phyloP scores from a whole-genome alignment of 2,329 filamentous ascomycete species.

The Claviceps humidiphila region DNA sequence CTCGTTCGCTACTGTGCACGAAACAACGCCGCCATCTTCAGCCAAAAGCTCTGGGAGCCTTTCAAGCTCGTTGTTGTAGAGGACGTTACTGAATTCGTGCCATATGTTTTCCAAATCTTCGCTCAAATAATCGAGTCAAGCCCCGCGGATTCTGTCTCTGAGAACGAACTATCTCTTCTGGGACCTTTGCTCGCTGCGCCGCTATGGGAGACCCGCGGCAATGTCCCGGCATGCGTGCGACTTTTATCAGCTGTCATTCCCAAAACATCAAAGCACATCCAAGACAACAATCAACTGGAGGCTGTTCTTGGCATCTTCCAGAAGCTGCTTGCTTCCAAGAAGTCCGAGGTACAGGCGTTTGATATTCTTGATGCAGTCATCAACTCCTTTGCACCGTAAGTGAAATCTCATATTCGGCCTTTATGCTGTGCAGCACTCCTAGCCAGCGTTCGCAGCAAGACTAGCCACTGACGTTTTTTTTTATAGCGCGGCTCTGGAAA shows the following conservation, averaged over 20 bases:
- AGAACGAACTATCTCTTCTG: slow-evolving; percentile 69
- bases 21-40: slow-evolving; percentile 57
- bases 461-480: not conserved
- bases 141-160: slow-evolving; percentile 62
- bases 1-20: slow-evolving; percentile 58
- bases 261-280: slow-evolving; percentile 58
- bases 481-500: slow-evolving; percentile 48
- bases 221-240: slow-evolving; percentile 80
- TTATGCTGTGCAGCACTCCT: not conserved
- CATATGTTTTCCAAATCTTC: slow-evolving; percentile 92
- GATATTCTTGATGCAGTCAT: slow-evolving; percentile 79
- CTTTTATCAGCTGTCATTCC: slow-evolving; percentile 75
- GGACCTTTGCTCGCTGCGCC: slow-evolving; percentile 65
- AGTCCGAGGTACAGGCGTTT: slow-evolving; percentile 75
- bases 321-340: slow-evolving; percentile 67
- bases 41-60: slow-evolving; percentile 68
- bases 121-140: slow-evolving; percentile 82
- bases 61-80: slow-evolving; percentile 70
- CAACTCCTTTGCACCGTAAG: slow-evolving; percentile 57
- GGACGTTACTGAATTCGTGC: slow-evolving; percentile 89
- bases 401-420: slow-evolving; percentile 9
- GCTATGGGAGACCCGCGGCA: slow-evolving; percentile 85
- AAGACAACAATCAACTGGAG: slow-evolving; percentile 69
- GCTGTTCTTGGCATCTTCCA: slow-evolving; percentile 93
- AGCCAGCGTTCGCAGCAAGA: not conserved